phyloP scores from a whole-genome alignment of 164 flowering plant genomes.

The Nelumbo lutea region DNA sequence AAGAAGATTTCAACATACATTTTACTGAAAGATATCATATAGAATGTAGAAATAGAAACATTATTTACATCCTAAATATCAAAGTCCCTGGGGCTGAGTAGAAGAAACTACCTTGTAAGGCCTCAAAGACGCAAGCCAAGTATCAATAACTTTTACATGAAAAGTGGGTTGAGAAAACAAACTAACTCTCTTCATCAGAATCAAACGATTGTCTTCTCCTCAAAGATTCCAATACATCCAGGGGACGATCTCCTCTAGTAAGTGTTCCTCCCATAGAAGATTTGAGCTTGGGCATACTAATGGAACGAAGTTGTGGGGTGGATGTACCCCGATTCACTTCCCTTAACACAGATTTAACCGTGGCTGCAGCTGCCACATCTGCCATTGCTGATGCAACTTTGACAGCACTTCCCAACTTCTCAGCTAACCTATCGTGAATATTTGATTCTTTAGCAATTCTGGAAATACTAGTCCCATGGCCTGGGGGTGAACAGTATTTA shows the following conservation, averaged over 20 bases:
- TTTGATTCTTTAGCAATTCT: constrained; percentile 13
- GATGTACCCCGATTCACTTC: constrained; percentile 44
- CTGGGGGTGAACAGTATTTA: constrained; percentile 25
- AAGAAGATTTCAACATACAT: neutral
- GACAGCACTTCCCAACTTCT: constrained; percentile 29
- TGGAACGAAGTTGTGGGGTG: constrained; percentile 56
- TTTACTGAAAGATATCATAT: neutral
- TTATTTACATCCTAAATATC: neutral
- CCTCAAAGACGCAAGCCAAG: neutral
- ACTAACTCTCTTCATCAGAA: constrained; percentile 59
- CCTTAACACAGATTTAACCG: constrained; percentile 65
- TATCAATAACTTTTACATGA: neutral
- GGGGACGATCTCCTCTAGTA: constrained; percentile 23
- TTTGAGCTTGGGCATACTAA: constrained; percentile 71
- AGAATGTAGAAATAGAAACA: neutral
- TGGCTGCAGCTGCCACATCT: constrained; percentile 65
- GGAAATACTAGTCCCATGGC: constrained; percentile 7
- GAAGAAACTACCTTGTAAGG: neutral
- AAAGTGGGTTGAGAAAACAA: neutral
- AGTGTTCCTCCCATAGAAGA: constrained; percentile 21
- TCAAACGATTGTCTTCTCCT: constrained; percentile 70
- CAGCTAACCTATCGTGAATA: constrained; percentile 13
- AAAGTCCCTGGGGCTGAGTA: neutral
- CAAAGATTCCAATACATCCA: constrained; percentile 61
- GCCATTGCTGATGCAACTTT: constrained; percentile 66